Evolutionary conservation across 2,329 filamentous ascomycete species (phyloP), one percentile per base, ranked within the genome.

Genomic region (Pseudocercospora macadamiae): DNA sequence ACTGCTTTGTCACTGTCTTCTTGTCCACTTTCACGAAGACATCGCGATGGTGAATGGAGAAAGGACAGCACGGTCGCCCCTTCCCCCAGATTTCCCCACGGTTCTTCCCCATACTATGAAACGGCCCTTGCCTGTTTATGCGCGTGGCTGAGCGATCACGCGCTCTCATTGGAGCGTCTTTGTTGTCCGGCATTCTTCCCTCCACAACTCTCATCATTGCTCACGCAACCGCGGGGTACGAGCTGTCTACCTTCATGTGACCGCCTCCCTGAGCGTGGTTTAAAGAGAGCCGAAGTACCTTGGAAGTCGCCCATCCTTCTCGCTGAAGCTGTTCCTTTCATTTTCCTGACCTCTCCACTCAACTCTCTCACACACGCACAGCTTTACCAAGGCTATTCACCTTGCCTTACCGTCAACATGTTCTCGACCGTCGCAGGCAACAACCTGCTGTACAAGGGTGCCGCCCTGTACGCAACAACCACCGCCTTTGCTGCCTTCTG

Each of bases 401-500:
- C 53, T 14, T 37, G n/a, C n/a, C 18, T 12, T 26, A 39, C 52
- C 34, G 71, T 68, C 51, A 66, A 21, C 30, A 70, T 70, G 68
- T 64, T 67, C 54, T 54, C 63, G 39, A 56, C 61, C 48, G 44
- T 61, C 36, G 54, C 54, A 53, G 55, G 57, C 47, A 61, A 54
- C 52, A 61, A 61, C 48, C 53, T 66, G 42, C 65, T 73, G n/a
- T 70, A 68, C 65, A 66, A 59, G 52, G 64, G 64, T 45, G 66
- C 70, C 37, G 70, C 68, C 45, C 34, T 67, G n/a, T 72, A 67
- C 65, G 69, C 66, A 6, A 70, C 66, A 14, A 66, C 64, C 44
- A 70, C 67, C 9, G 68, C 67, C 51, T 69, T 73, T 48, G 62
- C 63, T 42, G 69, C 70, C 28, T 68, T 69, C 48, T 70, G 68